Evolutionary conservation across 148 eudicot species (phyloP).

Genomic region (Camellia japonica): DNA sequence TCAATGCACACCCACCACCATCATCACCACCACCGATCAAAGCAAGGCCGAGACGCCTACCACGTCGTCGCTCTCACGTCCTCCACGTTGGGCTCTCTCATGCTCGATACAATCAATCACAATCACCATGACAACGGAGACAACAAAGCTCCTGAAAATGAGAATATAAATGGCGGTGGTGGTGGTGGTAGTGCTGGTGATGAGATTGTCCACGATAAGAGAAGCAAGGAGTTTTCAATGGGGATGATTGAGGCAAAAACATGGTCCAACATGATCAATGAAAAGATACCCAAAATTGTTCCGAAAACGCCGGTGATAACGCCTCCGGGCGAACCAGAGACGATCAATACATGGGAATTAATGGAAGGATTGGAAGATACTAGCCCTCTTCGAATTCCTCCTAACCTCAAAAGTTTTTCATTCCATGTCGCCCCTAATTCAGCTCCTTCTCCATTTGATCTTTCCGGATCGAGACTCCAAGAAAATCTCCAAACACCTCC

Average conservation of each 20-base stretch:
- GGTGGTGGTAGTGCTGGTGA: background rate
- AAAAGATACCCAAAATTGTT: constrained; percentile 47
- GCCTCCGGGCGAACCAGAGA: constrained; percentile 87
- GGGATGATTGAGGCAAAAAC: constrained; percentile 75
- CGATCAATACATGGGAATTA: constrained; percentile 70
- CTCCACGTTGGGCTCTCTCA: constrained; percentile 72
- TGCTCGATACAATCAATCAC: constrained; percentile 33
- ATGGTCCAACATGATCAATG: constrained; percentile 84
- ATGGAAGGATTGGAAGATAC: constrained; percentile 91
- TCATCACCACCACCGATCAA: constrained; percentile 53
- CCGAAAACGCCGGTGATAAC: constrained; percentile 67
- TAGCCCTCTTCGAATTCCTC: constrained; percentile 45
- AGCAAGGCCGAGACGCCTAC: constrained; percentile 19
- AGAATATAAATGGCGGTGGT: background rate
- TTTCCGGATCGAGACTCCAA: constrained; percentile 22
- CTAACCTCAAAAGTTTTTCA: constrained; percentile 55
- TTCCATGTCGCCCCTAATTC: constrained; percentile 43
- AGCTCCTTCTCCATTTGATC: constrained; percentile 20
- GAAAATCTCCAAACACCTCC: constrained; percentile 17
- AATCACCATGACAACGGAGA: constrained; percentile 6
- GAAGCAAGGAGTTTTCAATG: constrained; percentile 43
- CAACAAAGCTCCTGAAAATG: background rate
- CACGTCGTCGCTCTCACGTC: constrained; percentile 67
- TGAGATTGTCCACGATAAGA: background rate
- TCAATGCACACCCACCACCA: constrained; percentile 67